Evolutionary conservation across 805 yeast species (phyloP).

Genomic region (Starmerella asiatica): DNA sequence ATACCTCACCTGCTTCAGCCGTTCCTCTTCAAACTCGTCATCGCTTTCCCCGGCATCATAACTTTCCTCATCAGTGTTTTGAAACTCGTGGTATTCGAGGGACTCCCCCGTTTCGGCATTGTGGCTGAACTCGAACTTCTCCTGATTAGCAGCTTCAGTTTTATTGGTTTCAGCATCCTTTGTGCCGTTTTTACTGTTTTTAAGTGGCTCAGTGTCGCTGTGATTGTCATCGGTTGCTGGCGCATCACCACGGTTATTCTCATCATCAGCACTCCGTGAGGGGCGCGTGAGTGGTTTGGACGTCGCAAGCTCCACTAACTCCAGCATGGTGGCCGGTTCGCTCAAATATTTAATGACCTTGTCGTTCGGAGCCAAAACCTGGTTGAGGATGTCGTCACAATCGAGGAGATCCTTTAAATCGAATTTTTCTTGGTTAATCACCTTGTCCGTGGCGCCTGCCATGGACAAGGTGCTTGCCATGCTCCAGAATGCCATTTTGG

Average conservation of each 20-base stretch:
- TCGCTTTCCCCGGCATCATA: constrained; percentile 15
- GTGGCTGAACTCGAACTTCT: background rate
- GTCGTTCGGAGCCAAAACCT: constrained; percentile 55
- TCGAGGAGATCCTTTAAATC: constrained; percentile 43
- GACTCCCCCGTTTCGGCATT: constrained; percentile 2
- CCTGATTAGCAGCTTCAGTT: background rate
- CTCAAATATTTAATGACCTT: constrained; percentile 67
- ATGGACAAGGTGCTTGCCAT: constrained; percentile 24
- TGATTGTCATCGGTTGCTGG: background rate
- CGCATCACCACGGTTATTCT: background rate
- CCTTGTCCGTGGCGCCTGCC: constrained; percentile 29
- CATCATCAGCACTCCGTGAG: background rate
- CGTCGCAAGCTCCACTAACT: constrained; percentile 49
- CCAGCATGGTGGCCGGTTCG: constrained; percentile 58
- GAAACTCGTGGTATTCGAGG: constrained; percentile 13
- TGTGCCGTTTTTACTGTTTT: too few relatives aligned
- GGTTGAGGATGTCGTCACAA: constrained; percentile 62
- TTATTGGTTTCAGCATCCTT: background rate
- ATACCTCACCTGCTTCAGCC: constrained; percentile 15
- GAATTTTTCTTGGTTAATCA: constrained; percentile 36
- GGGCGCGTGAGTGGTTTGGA: constrained; percentile 19
- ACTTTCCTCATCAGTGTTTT: background rate
- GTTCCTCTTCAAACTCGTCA: constrained; percentile 19
- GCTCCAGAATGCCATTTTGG: constrained; percentile 43
- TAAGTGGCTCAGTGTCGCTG: background rate